A percentile compares a stretch with the other conserved stretches of the same genome.
Evolutionary conservation across 768 basidiomycete genomes (phyloP).

Genomic region (Lentinula sp.): DNA sequence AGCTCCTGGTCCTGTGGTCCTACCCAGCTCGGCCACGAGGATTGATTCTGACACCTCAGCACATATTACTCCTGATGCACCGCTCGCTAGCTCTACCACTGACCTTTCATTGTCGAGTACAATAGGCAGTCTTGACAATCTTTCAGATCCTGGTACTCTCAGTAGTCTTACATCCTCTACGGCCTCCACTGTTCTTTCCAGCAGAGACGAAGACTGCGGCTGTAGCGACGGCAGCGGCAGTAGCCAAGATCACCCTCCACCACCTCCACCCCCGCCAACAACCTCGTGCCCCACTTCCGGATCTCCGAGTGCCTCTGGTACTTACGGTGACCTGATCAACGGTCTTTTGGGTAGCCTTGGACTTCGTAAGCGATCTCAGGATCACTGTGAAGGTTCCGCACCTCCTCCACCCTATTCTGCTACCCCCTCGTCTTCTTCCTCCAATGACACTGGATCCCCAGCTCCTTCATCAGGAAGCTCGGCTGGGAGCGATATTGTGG

Average conservation of each 20-base stretch:
- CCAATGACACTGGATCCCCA: background rate
- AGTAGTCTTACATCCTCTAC: background rate
- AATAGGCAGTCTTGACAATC: too few species aligned
- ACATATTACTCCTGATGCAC: too few species aligned
- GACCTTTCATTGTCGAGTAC: too few species aligned
- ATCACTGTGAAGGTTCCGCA: background rate
- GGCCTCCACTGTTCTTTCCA: background rate
- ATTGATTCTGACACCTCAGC: too few species aligned
- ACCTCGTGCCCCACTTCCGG: background rate
- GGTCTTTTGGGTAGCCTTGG: background rate
- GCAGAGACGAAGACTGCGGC: background rate
- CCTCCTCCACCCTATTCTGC: background rate
- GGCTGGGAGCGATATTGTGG: background rate
- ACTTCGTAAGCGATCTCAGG: background rate
- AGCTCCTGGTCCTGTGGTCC: background rate
- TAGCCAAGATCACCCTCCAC: background rate
- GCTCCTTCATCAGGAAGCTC: background rate
- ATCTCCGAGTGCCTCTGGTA: background rate
- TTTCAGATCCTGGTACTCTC: too few species aligned
- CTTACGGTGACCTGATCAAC: background rate
- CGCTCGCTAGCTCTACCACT: too few species aligned
- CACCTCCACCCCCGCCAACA: background rate
- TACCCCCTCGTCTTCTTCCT: background rate
- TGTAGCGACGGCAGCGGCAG: background rate
- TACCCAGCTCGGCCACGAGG: too few species aligned